Percentiles rank a stretch among this genome's conserved stretches.
phyloP scores from a whole-genome alignment of 2,329 filamentous ascomycete genomes.

The Pseudogymnoascus sp. region DNA sequence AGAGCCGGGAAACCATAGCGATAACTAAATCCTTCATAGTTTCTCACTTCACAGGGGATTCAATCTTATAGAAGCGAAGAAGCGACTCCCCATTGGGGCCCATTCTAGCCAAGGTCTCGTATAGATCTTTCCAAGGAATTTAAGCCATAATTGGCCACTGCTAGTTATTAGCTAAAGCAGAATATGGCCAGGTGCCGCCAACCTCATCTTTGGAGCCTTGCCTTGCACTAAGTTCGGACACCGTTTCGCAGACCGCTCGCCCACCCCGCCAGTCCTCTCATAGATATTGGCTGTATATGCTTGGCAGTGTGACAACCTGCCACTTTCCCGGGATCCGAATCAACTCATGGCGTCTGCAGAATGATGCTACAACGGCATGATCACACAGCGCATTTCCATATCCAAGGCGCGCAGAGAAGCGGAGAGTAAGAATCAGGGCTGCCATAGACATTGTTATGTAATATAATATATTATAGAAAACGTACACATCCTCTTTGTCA shows the following conservation, averaged over 20 bases:
- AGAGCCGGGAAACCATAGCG: background rate
- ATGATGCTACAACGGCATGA: background rate
- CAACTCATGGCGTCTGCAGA: background rate
- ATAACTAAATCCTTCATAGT: background rate
- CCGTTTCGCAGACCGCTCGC: background rate
- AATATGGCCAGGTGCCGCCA: background rate
- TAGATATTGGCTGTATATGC: background rate
- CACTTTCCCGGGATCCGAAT: background rate
- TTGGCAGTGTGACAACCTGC: background rate
- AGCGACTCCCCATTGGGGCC: background rate
- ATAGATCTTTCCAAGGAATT: background rate
- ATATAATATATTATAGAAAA: background rate
- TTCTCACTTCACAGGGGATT: background rate
- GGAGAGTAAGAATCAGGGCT: background rate
- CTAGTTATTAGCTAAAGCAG: background rate
- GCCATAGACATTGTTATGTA: background rate
- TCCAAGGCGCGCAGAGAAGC: background rate
- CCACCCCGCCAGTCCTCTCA: background rate
- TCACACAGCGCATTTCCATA: background rate
- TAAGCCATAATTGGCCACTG: slow-evolving; percentile 2
- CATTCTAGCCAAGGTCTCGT: background rate
- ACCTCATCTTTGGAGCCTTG: background rate
- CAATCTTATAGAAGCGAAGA: background rate
- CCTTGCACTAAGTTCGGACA: background rate
- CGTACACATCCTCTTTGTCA: background rate